Conservation (phyloP, 2,329 filamentous ascomycete genomes). For the Alternaria solani region DNA sequence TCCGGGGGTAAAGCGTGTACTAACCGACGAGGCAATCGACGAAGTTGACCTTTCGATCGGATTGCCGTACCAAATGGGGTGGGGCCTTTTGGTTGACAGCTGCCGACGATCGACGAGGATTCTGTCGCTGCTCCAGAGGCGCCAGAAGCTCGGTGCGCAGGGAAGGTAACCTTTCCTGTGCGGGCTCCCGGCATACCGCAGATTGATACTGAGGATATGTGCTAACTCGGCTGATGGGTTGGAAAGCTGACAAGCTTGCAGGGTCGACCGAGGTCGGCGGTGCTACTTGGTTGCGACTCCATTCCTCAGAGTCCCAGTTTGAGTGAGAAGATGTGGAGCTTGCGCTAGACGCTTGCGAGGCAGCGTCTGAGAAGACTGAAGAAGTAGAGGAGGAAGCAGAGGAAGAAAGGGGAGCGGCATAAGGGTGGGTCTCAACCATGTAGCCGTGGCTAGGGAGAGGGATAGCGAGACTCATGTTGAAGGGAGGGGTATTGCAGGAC, state of each 20-base stretch:
- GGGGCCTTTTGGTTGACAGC: constrained; percentile 68
- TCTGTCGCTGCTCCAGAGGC: constrained; percentile 69
- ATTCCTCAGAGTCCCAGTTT: constrained; percentile 55
- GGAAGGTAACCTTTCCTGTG: constrained; percentile 43
- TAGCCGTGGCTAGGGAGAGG: constrained; percentile 44
- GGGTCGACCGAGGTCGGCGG: constrained; percentile 35
- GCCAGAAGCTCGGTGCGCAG: constrained; percentile 56
- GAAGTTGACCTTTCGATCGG: constrained; percentile 91
- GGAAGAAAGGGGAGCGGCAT: constrained; percentile 74
- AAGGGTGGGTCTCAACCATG: constrained; percentile 61
- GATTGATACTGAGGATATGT: constrained; percentile 49
- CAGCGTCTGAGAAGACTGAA: constrained; percentile 76
- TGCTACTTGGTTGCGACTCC: constrained; percentile 37
- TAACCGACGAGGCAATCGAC: constrained; percentile 98
- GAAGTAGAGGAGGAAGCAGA: constrained; percentile 78
- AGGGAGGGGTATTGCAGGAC: constrained; percentile 31
- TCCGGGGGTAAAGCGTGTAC: constrained; percentile 54
- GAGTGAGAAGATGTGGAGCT: constrained; percentile 67
- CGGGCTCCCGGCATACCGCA: constrained; percentile 49
- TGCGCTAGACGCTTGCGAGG: constrained; percentile 75
- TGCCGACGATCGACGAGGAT: constrained; percentile 66
- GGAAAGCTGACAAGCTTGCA: constrained; percentile 34
- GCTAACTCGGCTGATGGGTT: constrained; percentile 47
- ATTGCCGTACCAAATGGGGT: constrained; percentile 82
- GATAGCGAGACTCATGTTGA: constrained; percentile 52